phyloP scores from a whole-genome alignment of 176 grass and related monocot species.

The barley (Hordeum vulgare) region DNA sequence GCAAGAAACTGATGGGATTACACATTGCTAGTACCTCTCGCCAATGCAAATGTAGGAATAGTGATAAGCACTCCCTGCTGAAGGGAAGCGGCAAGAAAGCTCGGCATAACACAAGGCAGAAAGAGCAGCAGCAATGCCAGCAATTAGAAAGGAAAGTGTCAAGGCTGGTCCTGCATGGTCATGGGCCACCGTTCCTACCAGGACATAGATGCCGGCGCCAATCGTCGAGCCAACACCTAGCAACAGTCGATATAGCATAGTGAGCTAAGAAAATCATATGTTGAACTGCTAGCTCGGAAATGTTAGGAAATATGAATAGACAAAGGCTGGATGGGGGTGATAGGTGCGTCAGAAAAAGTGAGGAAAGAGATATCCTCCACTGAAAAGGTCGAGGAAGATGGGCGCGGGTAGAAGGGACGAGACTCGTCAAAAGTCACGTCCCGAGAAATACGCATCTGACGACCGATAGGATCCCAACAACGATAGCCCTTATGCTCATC shows the following conservation, averaged over 20 bases:
- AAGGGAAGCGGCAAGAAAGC: slow-evolving; percentile 85
- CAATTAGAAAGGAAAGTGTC: slow-evolving; percentile 77
- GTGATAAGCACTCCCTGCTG: slow-evolving; percentile 85
- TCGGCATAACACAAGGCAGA: slow-evolving; percentile 86
- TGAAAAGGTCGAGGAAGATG: no score
- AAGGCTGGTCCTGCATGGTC: slow-evolving; percentile 78
- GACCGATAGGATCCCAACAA: no score
- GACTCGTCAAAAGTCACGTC: no score
- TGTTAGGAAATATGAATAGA: no score
- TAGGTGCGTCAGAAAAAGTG: no score
- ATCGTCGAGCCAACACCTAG: slow-evolving; percentile 80
- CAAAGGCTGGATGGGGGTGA: no score
- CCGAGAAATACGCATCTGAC: no score
- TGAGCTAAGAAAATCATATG: slow-evolving; percentile 15
- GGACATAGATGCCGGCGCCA: slow-evolving; percentile 83
- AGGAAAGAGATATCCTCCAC: no score
- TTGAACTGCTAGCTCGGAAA: not conserved
- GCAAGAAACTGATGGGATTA: not conserved
- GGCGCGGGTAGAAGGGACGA: no score
- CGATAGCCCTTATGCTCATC: no score
- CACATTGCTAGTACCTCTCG: slow-evolving; percentile 51
- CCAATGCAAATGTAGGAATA: slow-evolving; percentile 95
- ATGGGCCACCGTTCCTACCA: slow-evolving; percentile 82
- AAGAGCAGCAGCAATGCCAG: slow-evolving; percentile 70
- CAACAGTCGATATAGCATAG: not conserved